Conservation (phyloP, 1,139 yeast species). For the Saccharomycopsis crataegensis region DNA sequence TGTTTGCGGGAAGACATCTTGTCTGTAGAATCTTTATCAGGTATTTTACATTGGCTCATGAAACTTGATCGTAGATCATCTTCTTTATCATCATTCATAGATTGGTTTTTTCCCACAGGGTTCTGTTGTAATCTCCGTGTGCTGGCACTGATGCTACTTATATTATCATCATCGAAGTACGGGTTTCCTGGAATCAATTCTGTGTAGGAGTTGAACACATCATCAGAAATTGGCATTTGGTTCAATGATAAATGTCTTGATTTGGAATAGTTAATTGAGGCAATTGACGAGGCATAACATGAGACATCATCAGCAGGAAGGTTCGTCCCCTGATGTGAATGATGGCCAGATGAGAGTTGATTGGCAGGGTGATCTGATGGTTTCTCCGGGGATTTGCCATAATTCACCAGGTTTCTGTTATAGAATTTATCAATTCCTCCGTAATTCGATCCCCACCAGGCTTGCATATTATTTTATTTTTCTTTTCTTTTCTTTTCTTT, state of each 20-base stretch:
- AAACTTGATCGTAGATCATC: background rate
- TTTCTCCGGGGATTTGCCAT: no score
- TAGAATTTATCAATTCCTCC: background rate
- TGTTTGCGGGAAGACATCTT: background rate
- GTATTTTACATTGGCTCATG: background rate
- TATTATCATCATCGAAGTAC: background rate
- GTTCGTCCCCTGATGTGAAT: no score
- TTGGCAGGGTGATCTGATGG: no score
- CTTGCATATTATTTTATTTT: no score
- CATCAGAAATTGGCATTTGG: background rate
- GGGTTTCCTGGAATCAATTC: background rate
- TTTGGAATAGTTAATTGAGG: background rate
- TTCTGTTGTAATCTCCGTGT: background rate
- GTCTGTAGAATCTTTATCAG: background rate
- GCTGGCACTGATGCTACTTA: no score
- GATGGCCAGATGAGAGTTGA: no score
- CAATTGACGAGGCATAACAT: background rate
- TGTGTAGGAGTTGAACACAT: background rate
- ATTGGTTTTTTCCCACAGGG: background rate
- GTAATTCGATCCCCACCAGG: constrained; percentile 12
- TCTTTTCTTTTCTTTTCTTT: no score
- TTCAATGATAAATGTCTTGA: no score
- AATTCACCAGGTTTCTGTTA: background rate
- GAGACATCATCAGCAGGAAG: no score
- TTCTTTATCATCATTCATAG: no score